Evolutionary conservation across 1,284 basidiomycete species (phyloP).

Genomic region (Puccinia hordei): DNA sequence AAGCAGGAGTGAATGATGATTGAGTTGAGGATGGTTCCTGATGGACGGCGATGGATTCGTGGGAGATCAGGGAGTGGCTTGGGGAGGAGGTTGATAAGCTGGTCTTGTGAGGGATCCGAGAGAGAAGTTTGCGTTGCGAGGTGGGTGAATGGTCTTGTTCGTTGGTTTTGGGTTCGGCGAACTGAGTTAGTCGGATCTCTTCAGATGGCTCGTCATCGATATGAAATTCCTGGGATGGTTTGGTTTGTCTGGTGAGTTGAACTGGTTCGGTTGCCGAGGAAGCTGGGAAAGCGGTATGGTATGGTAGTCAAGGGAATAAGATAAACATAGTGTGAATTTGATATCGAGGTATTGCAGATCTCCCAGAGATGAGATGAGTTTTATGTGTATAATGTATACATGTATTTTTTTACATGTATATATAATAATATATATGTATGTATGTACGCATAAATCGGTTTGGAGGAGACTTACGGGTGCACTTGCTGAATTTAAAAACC

Average conservation of each 20-base stretch:
- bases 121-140: background rate
- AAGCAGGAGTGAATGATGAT: background rate
- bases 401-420: no score
- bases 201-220: background rate
- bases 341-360: no score
- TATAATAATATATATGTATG: no score
- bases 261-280: background rate
- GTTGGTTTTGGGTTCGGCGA: background rate
- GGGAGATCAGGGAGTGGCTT: background rate
- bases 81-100: background rate
- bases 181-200: background rate
- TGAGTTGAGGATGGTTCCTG: background rate
- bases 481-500: slow-evolving; percentile 19
- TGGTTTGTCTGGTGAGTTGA: background rate
- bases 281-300: background rate
- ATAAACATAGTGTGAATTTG: no score
- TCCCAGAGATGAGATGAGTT: no score
- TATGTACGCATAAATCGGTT: no score
- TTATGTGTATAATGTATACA: no score
- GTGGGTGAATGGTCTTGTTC: background rate
- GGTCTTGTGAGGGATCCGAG: background rate
- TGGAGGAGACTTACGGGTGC: background rate
- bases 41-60: background rate
- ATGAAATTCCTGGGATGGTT: background rate
- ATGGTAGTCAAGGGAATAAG: no score